Percentiles rank a stretch among this genome's conserved stretches.
Conservation (phyloP, 306 rosid genomes). For the Cucurbita maxima region DNA sequence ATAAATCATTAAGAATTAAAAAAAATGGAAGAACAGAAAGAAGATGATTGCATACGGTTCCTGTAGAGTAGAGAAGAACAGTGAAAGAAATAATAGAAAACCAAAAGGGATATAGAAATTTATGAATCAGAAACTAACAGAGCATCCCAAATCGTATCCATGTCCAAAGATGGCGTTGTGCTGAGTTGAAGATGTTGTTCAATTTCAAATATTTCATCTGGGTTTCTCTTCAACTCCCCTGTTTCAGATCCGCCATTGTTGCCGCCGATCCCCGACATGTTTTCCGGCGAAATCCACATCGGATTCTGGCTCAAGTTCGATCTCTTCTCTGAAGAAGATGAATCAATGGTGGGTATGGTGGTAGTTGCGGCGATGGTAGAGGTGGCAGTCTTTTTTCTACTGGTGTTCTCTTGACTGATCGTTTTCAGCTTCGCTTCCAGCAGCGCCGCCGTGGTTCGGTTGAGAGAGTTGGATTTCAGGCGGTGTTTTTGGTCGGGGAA, state of each 20-base stretch:
- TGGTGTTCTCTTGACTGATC: conserved; percentile 23
- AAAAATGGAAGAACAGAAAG: neutral
- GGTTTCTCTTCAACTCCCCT: conserved; percentile 34
- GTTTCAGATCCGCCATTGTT: conserved; percentile 5
- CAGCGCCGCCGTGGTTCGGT: conserved; percentile 62
- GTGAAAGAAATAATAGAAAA: neutral
- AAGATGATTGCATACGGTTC: conserved; percentile 2
- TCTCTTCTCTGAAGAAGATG: conserved; percentile 13
- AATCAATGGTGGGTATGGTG: neutral
- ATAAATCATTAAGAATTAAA: neutral
- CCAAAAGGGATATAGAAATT: neutral
- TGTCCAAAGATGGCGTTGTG: conserved; percentile 90
- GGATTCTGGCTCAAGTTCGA: neutral
- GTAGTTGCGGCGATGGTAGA: neutral
- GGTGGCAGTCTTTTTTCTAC: neutral
- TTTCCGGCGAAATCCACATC: neutral
- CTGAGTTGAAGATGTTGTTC: conserved; percentile 74
- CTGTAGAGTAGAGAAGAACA: neutral
- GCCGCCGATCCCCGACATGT: conserved; percentile 3
- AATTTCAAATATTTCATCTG: conserved; percentile 24
- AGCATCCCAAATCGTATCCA: conserved; percentile 91
- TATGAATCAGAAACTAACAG: conserved; percentile 55
- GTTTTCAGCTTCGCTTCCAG: conserved; percentile 69
- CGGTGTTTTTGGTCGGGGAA: conserved; percentile 66
- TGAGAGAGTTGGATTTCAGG: conserved; percentile 43